phyloP scores from a whole-genome alignment of 306 rosid genomes.

The Vigna mungo region DNA sequence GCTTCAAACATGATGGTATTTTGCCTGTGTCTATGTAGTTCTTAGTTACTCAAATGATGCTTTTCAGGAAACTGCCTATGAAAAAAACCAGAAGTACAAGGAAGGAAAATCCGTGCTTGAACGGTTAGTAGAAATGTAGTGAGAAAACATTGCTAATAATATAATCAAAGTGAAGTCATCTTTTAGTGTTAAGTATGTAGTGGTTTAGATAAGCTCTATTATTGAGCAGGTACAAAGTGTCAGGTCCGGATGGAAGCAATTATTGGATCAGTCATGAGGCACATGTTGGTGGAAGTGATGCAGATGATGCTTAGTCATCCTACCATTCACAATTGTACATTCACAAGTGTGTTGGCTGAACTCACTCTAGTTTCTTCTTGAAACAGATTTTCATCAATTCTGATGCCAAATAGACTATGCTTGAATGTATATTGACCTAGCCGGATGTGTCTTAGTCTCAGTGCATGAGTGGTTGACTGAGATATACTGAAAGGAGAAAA shows the following conservation, averaged over 20 bases:
- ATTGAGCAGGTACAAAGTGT: conserved; percentile 70
- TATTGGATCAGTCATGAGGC: conserved; percentile 75
- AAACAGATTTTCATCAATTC: conserved; percentile 22
- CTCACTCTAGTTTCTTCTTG: conserved; percentile 21
- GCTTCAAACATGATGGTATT: conserved; percentile 38
- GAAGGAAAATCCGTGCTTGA: conserved; percentile 77
- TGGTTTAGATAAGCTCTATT: conserved; percentile 52
- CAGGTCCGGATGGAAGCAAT: conserved; percentile 83
- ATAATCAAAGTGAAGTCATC: conserved; percentile 32
- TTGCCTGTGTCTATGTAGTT: conserved; percentile 38
- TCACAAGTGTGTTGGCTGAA: conserved; percentile 46
- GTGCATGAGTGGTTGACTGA: not conserved
- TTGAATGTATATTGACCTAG: conserved; percentile 14
- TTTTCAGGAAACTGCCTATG: conserved; percentile 69
- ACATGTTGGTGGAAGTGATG: conserved; percentile 83
- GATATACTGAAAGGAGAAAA: not conserved
- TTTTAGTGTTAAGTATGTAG: conserved; percentile 1
- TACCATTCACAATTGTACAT: conserved; percentile 60
- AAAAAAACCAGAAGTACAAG: conserved; percentile 71
- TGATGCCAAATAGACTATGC: conserved; percentile 6
- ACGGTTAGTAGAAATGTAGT: conserved; percentile 63
- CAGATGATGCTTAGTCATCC: conserved; percentile 69
- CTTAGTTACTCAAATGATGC: conserved; percentile 50
- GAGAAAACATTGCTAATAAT: conserved; percentile 37
- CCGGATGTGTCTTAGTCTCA: not conserved